These are phyloP conservation scores for Plasmodium falciparum DNA, from an alignment of 169 alveolate genomes.

Conservation along the genomic window DNA sequence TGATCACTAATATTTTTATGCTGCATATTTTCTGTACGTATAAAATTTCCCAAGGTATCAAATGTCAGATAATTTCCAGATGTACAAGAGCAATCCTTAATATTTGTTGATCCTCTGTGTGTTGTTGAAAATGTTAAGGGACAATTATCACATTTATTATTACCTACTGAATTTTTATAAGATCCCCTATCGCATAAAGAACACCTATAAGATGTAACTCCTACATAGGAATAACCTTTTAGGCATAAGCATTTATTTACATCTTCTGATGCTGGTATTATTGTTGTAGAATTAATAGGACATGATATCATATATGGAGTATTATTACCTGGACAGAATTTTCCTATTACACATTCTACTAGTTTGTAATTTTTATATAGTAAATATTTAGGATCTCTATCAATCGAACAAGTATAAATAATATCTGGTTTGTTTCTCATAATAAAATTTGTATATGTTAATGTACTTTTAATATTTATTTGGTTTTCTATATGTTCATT, in stretches of 20 bases:
- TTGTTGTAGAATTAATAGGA: constrained; percentile 82
- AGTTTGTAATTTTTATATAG: constrained; percentile 50
- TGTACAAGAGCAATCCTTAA: constrained; percentile 81
- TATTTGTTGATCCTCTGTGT: constrained; percentile 78
- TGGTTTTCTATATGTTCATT: constrained; percentile 45
- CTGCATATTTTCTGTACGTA: constrained; percentile 35
- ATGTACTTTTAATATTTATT: constrained; percentile 14
- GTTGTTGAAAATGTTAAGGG: constrained; percentile 83
- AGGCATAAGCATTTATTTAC: constrained; percentile 82
- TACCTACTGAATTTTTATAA: constrained; percentile 78
- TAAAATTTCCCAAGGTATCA: constrained; percentile 40
- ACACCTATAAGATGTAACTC: constrained; percentile 66
- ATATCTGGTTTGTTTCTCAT: constrained; percentile 33
- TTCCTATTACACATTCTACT: constrained; percentile 39
- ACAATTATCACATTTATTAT: constrained; percentile 80
- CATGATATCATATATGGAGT: constrained; percentile 77
- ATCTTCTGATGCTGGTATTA: constrained; percentile 54
- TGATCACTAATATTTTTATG: constrained; percentile 44
- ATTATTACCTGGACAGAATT: constrained; percentile 82
- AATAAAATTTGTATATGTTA: constrained; percentile 43
- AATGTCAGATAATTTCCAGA: constrained; percentile 77
- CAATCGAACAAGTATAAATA: constrained; percentile 56
- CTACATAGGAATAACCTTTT: constrained; percentile 79
- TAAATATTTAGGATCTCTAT: constrained; percentile 54
- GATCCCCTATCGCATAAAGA: constrained; percentile 82